Conservation (phyloP, 768 basidiomycete genomes). For the Amylocystis lapponica region DNA sequence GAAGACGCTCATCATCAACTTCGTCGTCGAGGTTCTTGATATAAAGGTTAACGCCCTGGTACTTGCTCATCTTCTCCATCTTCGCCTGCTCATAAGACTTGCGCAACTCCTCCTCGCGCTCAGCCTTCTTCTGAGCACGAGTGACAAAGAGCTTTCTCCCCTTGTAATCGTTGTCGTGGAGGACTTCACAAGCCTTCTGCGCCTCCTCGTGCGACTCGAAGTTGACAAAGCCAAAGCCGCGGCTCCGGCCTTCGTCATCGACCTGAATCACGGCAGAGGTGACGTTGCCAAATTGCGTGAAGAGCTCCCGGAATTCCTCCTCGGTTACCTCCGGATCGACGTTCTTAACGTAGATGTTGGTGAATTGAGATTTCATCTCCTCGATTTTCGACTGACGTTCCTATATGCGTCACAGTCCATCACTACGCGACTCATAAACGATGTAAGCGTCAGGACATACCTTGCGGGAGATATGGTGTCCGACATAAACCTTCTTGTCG, state of each 20-base stretch:
- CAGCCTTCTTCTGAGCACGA: conserved; percentile 96
- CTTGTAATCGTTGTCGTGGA: conserved; percentile 80
- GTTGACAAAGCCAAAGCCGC: conserved; percentile 99
- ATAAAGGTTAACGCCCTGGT: conserved; percentile 98
- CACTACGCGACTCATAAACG: no score
- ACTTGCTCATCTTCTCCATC: conserved; percentile 97
- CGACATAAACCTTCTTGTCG: conserved; percentile 99
- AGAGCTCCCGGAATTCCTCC: conserved; percentile 82
- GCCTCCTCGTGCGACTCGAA: conserved; percentile 91
- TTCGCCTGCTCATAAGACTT: conserved; percentile 91
- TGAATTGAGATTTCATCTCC: conserved; percentile 95
- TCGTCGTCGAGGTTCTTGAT: conserved; percentile 99
- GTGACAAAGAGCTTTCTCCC: conserved; percentile 92
- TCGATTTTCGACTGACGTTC: conserved; percentile 98
- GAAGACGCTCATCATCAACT: conserved; percentile 95
- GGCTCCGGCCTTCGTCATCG: conserved; percentile 89
- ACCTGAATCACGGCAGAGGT: conserved; percentile 83
- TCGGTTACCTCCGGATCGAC: conserved; percentile 78
- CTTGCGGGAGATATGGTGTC: conserved; percentile 96
- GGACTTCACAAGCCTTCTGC: conserved; percentile 78
- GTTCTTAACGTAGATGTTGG: conserved; percentile 99
- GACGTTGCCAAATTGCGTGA: conserved; percentile 70
- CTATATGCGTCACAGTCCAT: conserved; percentile 28
- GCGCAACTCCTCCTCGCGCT: conserved; percentile 96
- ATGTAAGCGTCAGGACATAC: conserved; percentile 17